These are phyloP conservation scores for Talaromyces funiculosus DNA, from an alignment of 2,329 filamentous ascomycete genomes.

Conservation along the genomic window DNA sequence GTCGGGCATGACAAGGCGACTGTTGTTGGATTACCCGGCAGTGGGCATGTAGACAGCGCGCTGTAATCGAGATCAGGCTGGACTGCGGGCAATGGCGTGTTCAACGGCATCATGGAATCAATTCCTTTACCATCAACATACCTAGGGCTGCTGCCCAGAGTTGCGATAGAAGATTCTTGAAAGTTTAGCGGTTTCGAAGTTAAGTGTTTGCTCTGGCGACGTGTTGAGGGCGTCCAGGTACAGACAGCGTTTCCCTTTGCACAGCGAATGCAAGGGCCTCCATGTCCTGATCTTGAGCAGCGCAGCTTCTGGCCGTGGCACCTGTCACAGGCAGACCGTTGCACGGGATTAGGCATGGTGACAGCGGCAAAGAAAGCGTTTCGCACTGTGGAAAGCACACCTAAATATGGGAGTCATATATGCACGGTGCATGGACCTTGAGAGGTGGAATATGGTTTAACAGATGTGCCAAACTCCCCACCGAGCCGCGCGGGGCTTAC, in stretches of 20 bases:
- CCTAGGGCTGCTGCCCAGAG: neutral
- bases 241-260: constrained; percentile 2
- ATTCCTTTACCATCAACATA: neutral
- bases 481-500: too few species aligned
- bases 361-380: neutral
- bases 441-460: too few species aligned
- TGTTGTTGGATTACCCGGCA: neutral
- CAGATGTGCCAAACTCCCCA: too few species aligned
- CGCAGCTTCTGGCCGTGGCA: constrained; percentile 10
- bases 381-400: too few species aligned
- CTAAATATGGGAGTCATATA: too few species aligned
- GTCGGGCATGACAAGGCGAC: neutral
- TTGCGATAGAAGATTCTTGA: neutral
- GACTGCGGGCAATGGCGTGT: too few species aligned
- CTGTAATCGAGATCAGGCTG: constrained; percentile 3
- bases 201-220: neutral
- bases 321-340: constrained; percentile 6
- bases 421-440: neutral
- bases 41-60: neutral
- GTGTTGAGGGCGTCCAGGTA: constrained; percentile 1
- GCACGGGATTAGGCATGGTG: constrained; percentile 6
- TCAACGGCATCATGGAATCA: neutral
- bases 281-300: neutral
- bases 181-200: neutral
- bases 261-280: constrained; percentile 6